Evolutionary conservation across 2,329 filamentous ascomycete species (phyloP).

Genomic region (Acrocalymma vagum): DNA sequence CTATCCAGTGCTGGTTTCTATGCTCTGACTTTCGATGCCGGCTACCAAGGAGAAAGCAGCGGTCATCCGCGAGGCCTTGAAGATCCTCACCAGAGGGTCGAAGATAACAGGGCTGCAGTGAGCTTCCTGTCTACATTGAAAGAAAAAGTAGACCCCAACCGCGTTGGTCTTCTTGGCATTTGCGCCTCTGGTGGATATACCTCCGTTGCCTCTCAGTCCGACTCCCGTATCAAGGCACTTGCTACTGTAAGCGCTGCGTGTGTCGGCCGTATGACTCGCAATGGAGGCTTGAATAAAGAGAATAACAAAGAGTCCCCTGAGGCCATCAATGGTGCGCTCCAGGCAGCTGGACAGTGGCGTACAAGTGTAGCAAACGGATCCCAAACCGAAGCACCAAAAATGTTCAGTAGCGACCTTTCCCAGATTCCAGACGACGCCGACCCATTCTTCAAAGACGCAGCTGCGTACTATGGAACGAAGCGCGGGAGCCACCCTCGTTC

Average conservation of each 20-base stretch:
- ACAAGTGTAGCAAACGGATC: background rate
- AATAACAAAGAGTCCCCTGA: too few species aligned
- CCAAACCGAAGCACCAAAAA: too few species aligned
- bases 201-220: constrained; percentile 42
- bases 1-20: constrained; percentile 45
- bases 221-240: constrained; percentile 50
- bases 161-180: constrained; percentile 52
- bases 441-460: too few species aligned
- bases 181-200: constrained; percentile 51
- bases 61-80: constrained; percentile 50
- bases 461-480: constrained; percentile 27
- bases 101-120: constrained; percentile 48
- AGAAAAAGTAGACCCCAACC: constrained; percentile 37
- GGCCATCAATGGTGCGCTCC: too few species aligned
- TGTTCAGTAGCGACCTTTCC: too few species aligned
- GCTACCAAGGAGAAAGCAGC: constrained; percentile 48
- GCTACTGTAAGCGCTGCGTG: constrained; percentile 42
- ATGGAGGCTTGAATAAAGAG: constrained; percentile 4
- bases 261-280: constrained; percentile 38
- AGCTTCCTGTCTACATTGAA: constrained; percentile 40
- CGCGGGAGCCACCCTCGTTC: constrained; percentile 21
- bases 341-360: background rate
- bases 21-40: constrained; percentile 47
- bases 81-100: constrained; percentile 46
- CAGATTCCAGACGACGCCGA: too few species aligned